These are phyloP conservation scores for Apiotrichum sp. DNA, from an alignment of 1,284 basidiomycete species.

Conservation along the genomic window DNA sequence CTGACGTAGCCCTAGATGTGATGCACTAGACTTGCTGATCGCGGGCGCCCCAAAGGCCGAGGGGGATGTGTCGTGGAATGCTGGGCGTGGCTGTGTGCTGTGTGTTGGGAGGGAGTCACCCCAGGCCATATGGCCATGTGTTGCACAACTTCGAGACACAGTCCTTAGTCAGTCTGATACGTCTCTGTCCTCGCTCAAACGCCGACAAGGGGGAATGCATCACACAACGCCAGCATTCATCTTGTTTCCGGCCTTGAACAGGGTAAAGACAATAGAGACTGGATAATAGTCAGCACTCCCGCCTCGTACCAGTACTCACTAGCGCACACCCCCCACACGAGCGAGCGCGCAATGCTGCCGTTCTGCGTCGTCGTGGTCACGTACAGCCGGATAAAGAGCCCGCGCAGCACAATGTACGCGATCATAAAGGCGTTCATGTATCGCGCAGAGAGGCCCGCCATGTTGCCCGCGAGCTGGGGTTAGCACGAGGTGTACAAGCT, in stretches of 20 bases:
- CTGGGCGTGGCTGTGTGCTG: no score
- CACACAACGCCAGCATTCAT: slow-evolving; percentile 10
- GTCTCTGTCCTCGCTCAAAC: no score
- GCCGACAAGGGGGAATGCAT: background rate
- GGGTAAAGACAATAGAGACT: slow-evolving; percentile 29
- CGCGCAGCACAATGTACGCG: slow-evolving; percentile 27
- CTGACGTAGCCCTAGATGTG: background rate
- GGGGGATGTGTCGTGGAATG: no score
- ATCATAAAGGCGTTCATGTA: slow-evolving; percentile 33
- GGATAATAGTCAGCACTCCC: background rate
- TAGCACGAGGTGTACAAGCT: background rate
- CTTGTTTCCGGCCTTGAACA: slow-evolving; percentile 25
- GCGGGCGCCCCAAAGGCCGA: background rate
- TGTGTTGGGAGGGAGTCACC: no score
- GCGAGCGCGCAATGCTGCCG: slow-evolving; percentile 20
- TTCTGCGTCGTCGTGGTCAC: slow-evolving; percentile 23
- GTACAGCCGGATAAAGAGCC: slow-evolving; percentile 30
- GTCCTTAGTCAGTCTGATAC: no score
- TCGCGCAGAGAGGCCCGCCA: slow-evolving; percentile 21
- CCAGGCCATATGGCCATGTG: no score
- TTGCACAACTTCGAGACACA: no score
- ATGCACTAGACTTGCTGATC: background rate
- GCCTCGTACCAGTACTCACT: slow-evolving; percentile 19
- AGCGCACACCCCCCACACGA: slow-evolving; percentile 29
- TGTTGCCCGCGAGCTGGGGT: slow-evolving; percentile 36